Evolutionary conservation across 352 stramenopile species (phyloP).

Genomic region (Pythium phragmitis): DNA sequence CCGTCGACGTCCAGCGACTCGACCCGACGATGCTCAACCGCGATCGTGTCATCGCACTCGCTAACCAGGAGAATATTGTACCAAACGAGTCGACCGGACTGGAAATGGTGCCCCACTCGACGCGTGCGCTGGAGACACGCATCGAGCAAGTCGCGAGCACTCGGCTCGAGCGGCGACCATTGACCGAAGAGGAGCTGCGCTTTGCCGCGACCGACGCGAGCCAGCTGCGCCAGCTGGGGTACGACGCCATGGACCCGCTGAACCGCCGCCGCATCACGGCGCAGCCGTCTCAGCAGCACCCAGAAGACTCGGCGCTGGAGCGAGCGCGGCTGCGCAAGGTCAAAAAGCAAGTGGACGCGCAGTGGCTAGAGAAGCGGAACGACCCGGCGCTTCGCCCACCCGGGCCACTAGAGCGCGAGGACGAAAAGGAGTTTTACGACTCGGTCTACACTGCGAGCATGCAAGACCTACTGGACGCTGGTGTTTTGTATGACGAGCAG

Average conservation of each 20-base stretch:
- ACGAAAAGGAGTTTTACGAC: conserved; percentile 55
- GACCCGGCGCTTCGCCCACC: conserved; percentile 52
- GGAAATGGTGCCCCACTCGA: conserved; percentile 38
- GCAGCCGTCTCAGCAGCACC: not conserved
- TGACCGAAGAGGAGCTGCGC: conserved; percentile 38
- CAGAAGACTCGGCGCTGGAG: conserved; percentile 31
- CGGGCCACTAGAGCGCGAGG: conserved; percentile 40
- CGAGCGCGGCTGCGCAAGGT: conserved; percentile 59
- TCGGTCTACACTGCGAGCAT: conserved; percentile 35
- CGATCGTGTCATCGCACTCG: conserved; percentile 38
- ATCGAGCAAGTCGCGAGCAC: conserved; percentile 26
- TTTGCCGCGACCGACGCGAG: conserved; percentile 59
- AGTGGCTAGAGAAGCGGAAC: conserved; percentile 56
- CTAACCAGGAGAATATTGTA: conserved; percentile 1
- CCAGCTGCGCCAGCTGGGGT: conserved; percentile 26
- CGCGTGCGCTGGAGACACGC: conserved; percentile 32
- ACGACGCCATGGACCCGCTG: conserved; percentile 13
- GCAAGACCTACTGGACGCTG: conserved; percentile 36
- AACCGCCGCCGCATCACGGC: not conserved
- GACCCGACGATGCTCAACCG: conserved; percentile 60
- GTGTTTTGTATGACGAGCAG: conserved; percentile 48
- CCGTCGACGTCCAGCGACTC: conserved; percentile 34
- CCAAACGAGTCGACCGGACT: not conserved
- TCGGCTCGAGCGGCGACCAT: conserved; percentile 5
- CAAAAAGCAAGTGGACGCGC: conserved; percentile 60